Evolutionary conservation across 495 filamentous ascomycete species (phyloP), one percentile per base, ranked within the genome.

Genomic region (Terfezia boudieri): DNA sequence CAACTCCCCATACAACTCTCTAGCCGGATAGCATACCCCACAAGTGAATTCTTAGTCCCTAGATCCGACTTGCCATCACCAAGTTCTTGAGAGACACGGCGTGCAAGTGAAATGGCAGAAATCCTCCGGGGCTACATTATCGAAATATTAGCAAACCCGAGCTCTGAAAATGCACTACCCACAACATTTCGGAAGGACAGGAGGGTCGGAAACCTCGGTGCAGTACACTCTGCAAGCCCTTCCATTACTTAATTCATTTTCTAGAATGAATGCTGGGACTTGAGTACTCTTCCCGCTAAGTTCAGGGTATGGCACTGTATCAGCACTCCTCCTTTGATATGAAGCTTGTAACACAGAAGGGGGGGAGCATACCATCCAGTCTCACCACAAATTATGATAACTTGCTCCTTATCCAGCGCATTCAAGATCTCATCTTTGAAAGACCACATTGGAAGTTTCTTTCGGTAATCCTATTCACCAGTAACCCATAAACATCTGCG

Each of bases 11-110:
- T 76, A 57, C 89, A 88, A 50, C 83, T 82, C 62, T 98, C 90
- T 50, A 98, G 70, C 36, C 90, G 77, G 59, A 98, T 93, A 6
- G 89, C 84, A 70, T 92, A 98, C 48, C 90, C 90, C 46, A 98
- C 79, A 14, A 98, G 71, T 8, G 89, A 96, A 50, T 80, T 76
- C 7, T 68, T 66, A 0, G 85, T 93, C 22, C 90, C 90, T 35
- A 95, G 63, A 55, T 94, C 87, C 50, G 74, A 73, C 61, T 80
- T 83, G 23, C 71, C 73, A 65, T 98, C 90, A 4, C 90, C 90
- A 2, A 98, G 72, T 63, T 98, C 90, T 68, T 95, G 86, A 56
- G 86, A 92, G 3, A 98, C 90, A 62, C 90, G 78, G 26, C 80
- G 74, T 20, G 90, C 90, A 32, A 98, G 71, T 14, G 89, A 94